phyloP scores from a whole-genome alignment of 495 filamentous ascomycete species.

The Lineolata rhizophorae region DNA sequence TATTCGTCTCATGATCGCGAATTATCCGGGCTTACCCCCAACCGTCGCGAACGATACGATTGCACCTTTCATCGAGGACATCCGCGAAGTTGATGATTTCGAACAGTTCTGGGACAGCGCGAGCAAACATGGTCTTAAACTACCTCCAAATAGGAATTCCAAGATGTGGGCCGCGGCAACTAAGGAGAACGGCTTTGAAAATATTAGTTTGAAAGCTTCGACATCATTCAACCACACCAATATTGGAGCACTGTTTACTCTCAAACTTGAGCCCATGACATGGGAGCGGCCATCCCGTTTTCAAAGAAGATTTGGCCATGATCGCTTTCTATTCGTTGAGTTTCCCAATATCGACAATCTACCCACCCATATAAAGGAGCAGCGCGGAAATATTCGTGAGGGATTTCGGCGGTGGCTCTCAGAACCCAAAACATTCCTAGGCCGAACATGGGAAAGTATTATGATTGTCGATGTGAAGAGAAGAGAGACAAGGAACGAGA shows the following conservation, averaged over 20 bases:
- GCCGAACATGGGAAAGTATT: slow-evolving; percentile 14
- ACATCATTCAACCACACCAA: slow-evolving; percentile 5
- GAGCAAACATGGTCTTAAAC: too few relatives aligned
- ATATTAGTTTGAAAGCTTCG: slow-evolving; percentile 11
- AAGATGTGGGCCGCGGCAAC: slow-evolving; percentile 7
- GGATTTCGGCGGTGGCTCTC: slow-evolving; percentile 9
- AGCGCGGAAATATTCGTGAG: slow-evolving; percentile 4
- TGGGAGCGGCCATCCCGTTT: slow-evolving; percentile 10
- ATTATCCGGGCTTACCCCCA: too few relatives aligned
- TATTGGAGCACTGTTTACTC: slow-evolving; percentile 6
- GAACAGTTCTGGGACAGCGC: too few relatives aligned
- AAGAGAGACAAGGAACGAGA: slow-evolving; percentile 4
- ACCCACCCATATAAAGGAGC: slow-evolving; percentile 3
- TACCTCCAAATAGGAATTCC: background rate
- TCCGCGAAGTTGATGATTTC: too few relatives aligned
- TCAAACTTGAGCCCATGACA: slow-evolving; percentile 9
- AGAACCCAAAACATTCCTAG: slow-evolving; percentile 11
- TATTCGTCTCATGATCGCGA: too few relatives aligned
- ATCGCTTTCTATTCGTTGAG: slow-evolving; percentile 13
- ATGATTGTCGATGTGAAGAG: slow-evolving; percentile 9
- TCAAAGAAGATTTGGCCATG: slow-evolving; percentile 11
- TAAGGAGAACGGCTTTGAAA: slow-evolving; percentile 3
- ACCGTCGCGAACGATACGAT: too few relatives aligned
- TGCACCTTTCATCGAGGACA: too few relatives aligned
- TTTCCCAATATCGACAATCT: background rate